phyloP scores from a whole-genome alignment of 1,284 basidiomycete genomes.

The Abortiporus biennis region DNA sequence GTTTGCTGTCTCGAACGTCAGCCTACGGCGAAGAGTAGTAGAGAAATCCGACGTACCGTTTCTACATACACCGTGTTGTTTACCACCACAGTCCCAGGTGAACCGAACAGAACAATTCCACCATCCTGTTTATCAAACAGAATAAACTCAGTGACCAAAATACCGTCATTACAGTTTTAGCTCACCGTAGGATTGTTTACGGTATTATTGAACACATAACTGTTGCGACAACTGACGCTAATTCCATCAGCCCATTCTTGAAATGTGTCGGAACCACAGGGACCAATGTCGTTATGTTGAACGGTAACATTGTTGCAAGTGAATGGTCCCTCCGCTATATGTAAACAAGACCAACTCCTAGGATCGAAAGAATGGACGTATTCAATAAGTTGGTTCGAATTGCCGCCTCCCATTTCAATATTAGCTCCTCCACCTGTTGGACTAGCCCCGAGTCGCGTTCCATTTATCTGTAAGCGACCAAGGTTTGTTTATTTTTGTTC shows the following conservation, averaged over 20 bases:
- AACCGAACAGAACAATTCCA: constrained; percentile 80
- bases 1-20: constrained; percentile 42
- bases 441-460: constrained; percentile 46
- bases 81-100: constrained; percentile 69
- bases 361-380: constrained; percentile 67
- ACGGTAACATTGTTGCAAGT: constrained; percentile 60
- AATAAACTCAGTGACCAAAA: background rate
- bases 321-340: constrained; percentile 60
- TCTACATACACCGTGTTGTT: constrained; percentile 71
- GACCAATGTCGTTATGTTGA: constrained; percentile 78
- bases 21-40: constrained; percentile 3
- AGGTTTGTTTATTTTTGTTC: background rate
- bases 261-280: constrained; percentile 59
- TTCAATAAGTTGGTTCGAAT: constrained; percentile 61
- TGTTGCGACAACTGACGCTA: constrained; percentile 67
- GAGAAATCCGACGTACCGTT: constrained; percentile 42
- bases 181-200: constrained; percentile 59
- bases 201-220: constrained; percentile 65
- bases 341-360: constrained; percentile 71
- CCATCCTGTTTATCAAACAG: constrained; percentile 45
- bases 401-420: constrained; percentile 74
- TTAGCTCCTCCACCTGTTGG: constrained; percentile 61
- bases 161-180: background rate
- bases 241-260: constrained; percentile 85
- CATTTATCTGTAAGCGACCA: constrained; percentile 47